Percentiles rank a stretch among this genome's conserved stretches.
phyloP scores from a whole-genome alignment of 116 monocot species.

The Cymodocea nodosa region DNA sequence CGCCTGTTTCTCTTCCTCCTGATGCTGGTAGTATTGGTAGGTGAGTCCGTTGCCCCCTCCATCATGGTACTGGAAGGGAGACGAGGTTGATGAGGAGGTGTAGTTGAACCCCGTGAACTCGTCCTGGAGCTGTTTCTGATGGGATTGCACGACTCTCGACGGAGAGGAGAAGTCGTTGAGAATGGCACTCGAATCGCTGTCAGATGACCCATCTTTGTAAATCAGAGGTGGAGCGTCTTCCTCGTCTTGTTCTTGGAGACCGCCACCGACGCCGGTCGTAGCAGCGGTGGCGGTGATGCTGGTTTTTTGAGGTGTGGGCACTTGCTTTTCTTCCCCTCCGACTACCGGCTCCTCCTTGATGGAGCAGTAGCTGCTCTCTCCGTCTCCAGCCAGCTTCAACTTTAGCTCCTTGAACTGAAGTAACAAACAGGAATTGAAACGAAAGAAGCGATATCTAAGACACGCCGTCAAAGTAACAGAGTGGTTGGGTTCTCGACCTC shows the following conservation, averaged over 20 bases:
- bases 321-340: conserved; percentile 9
- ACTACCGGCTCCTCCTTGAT: conserved; percentile 18
- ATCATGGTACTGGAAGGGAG: conserved; percentile 1
- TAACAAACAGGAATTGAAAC: neutral
- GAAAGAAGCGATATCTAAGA: too few relatives aligned
- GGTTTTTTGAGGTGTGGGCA: neutral
- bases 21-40: conserved; percentile 1
- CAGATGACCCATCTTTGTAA: conserved; percentile 49
- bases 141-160: neutral
- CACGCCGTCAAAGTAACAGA: neutral
- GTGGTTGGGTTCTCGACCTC: conserved; percentile 14
- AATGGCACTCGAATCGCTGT: conserved; percentile 53
- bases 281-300: neutral
- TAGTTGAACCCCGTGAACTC: conserved; percentile 6
- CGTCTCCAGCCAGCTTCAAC: conserved; percentile 25
- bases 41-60: neutral
- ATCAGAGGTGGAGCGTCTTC: conserved; percentile 3
- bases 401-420: conserved; percentile 35
- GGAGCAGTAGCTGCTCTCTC: conserved; percentile 11
- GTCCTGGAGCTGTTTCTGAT: conserved; percentile 2
- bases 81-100: conserved; percentile 1
- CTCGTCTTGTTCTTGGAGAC: conserved; percentile 1
- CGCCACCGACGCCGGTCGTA: neutral
- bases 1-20: conserved; percentile 1
- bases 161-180: conserved; percentile 15